These are phyloP conservation scores for Sporisorium graminicola DNA, from an alignment of 1,284 basidiomycete species.

Conservation along the genomic window DNA sequence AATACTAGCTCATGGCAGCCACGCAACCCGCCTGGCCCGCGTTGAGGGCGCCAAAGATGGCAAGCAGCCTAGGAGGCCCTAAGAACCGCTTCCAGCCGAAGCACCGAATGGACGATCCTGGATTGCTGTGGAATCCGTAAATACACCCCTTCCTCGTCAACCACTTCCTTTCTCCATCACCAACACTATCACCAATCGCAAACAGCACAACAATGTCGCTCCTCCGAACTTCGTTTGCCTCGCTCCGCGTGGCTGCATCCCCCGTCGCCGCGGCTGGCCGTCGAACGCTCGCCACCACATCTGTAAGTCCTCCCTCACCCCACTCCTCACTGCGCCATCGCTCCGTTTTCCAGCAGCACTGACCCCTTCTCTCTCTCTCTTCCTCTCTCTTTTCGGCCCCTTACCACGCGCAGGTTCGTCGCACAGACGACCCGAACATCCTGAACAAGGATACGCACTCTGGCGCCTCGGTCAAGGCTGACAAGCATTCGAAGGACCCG, in stretches of 20 bases:
- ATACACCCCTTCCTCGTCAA: too few species aligned
- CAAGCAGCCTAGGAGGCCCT: too few species aligned
- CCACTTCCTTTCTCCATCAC: background rate
- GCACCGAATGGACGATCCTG: background rate
- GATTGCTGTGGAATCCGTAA: background rate
- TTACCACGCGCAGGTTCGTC: constrained; percentile 16
- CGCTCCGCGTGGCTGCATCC: constrained; percentile 17
- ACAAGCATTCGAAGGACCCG: constrained; percentile 53
- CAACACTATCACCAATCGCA: constrained; percentile 4
- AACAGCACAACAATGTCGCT: constrained; percentile 33
- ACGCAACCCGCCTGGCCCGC: too few species aligned
- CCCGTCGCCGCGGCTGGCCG: constrained; percentile 10
- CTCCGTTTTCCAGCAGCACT: background rate
- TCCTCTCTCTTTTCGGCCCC: too few species aligned
- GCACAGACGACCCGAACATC: constrained; percentile 41
- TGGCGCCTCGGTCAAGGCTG: constrained; percentile 49
- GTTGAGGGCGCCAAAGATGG: too few species aligned
- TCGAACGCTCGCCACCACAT: constrained; percentile 28
- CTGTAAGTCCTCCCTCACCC: constrained; percentile 26
- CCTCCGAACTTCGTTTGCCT: constrained; percentile 29
- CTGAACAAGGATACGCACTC: constrained; percentile 49
- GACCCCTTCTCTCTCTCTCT: background rate
- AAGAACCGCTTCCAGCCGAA: background rate
- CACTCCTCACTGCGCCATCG: background rate
- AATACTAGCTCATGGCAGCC: background rate